A percentile compares a stretch with the other conserved stretches of the same genome.
Conservation (phyloP, 2,329 filamentous ascomycete genomes). For the Pseudocercospora eumusae region DNA sequence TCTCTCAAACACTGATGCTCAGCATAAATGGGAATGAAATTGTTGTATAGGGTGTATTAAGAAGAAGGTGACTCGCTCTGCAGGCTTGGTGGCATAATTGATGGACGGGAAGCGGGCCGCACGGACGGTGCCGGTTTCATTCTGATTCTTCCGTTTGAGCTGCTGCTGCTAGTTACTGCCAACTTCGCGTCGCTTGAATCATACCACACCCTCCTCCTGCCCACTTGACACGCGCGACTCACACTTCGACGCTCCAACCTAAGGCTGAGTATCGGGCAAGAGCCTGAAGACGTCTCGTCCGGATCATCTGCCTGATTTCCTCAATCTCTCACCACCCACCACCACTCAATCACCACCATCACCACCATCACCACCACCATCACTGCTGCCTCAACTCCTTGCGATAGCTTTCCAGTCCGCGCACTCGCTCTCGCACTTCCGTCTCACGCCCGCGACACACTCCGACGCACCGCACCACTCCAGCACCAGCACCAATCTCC, state of each 20-base stretch:
- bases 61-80: background rate
- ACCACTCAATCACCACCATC: background rate
- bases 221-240: background rate
- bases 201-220: background rate
- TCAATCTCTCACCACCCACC: background rate
- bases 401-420: conserved; percentile 8
- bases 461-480: conserved; percentile 2
- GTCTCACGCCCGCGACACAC: conserved; percentile 9
- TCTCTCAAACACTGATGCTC: no score
- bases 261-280: conserved; percentile 10
- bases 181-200: conserved; percentile 2
- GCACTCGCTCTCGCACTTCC: background rate
- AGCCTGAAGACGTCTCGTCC: background rate
- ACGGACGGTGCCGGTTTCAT: background rate
- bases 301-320: conserved; percentile 7
- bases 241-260: background rate
- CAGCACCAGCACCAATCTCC: background rate
- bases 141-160: background rate
- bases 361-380: background rate
- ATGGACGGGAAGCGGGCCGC: background rate
- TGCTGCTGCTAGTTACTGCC: background rate
- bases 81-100: background rate
- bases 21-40: background rate
- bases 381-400: conserved; percentile 1
- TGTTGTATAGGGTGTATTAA: background rate